Base-by-base conservation (phyloP, 768 basidiomycete species). In the Leccinum fibrillosum region DNA sequence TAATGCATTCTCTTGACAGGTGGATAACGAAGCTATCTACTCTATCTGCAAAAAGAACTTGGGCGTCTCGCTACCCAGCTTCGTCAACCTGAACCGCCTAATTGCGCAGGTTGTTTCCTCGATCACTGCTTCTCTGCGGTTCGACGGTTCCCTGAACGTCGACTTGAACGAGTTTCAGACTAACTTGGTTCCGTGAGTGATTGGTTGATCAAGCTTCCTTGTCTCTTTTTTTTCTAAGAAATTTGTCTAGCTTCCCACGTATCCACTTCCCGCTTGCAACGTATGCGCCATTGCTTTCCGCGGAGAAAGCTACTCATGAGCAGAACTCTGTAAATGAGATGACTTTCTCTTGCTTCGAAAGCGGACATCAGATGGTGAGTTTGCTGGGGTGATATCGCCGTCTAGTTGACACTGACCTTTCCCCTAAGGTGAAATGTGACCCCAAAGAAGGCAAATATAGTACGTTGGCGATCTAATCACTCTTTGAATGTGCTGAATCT, bases 61-160 rank as follows among this genome's bases (percentile, higher is more conserved):
- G 57, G 85, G 84, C 64, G 90, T 98, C 64, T 69, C 80, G 26
- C 89, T 83, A 34, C 97, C 97, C 15, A 89, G 92, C 68, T 93
- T 96, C 80, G 80, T 82, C 68, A 98, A 99, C 81, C 76, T 98
- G 62, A 98, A 99, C 79, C 81, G 97, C 56, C 80, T 99, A 65
- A 98, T 98, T 69, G 95, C 97, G 13, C 97, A 98, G 72, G 97
- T 98, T 63, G 97, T 99, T 61, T 99, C 97, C 9, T 95, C 94
- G 54, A 86, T 98, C 75, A 98, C 96, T 23, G 95, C 95, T 30
- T 98, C 96, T 21, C 83, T 98, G 54, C 91, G 96, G 60, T 98
- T 98, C 75, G 95, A 96, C 67, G 96, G 96, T 25, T 95, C 94
- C 54, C 80, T 98, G 69, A 98, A 98, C 74, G 96, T 98, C 66